phyloP scores from a whole-genome alignment of 1,284 basidiomycete species.

The Gymnopus androsaceus region DNA sequence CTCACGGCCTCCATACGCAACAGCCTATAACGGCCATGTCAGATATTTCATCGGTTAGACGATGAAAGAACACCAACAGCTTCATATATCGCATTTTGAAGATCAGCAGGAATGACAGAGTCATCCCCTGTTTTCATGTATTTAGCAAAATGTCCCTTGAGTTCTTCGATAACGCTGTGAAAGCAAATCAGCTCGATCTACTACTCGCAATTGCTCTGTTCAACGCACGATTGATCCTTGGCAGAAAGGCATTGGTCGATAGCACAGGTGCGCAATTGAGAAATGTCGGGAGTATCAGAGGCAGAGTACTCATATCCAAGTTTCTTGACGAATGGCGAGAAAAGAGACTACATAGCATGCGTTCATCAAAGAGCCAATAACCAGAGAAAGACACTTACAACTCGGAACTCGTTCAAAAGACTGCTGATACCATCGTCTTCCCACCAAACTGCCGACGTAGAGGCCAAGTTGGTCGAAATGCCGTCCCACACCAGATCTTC shows the following conservation, averaged over 20 bases:
- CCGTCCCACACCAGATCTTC: slow-evolving; percentile 76
- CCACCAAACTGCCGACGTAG: slow-evolving; percentile 80
- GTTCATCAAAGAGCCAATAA: neutral
- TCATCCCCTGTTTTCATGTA: slow-evolving; percentile 79
- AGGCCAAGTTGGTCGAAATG: slow-evolving; percentile 57
- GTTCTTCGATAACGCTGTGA: slow-evolving; percentile 70
- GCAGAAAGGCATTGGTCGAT: slow-evolving; percentile 70
- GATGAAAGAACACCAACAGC: slow-evolving; percentile 17
- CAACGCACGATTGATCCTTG: slow-evolving; percentile 55
- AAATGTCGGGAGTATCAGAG: slow-evolving; percentile 72
- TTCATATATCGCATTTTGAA: slow-evolving; percentile 47
- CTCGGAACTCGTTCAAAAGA: slow-evolving; percentile 63
- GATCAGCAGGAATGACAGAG: slow-evolving; percentile 78
- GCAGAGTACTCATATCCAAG: slow-evolving; percentile 80
- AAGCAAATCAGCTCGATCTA: neutral
- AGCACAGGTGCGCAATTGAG: slow-evolving; percentile 78
- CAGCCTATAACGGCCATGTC: slow-evolving; percentile 48
- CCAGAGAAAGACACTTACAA: slow-evolving; percentile 41
- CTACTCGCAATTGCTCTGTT: neutral
- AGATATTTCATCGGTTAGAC: neutral
- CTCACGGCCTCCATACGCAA: slow-evolving; percentile 71
- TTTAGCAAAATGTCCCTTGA: slow-evolving; percentile 73
- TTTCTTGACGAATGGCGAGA: slow-evolving; percentile 77
- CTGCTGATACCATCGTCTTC: slow-evolving; percentile 70
- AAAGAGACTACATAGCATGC: slow-evolving; percentile 62